Percentiles rank a stretch among this genome's conserved stretches.
These are phyloP conservation scores for Podospora pseudocomata DNA, from an alignment of 495 filamentous ascomycete species.

Conservation along the genomic window DNA sequence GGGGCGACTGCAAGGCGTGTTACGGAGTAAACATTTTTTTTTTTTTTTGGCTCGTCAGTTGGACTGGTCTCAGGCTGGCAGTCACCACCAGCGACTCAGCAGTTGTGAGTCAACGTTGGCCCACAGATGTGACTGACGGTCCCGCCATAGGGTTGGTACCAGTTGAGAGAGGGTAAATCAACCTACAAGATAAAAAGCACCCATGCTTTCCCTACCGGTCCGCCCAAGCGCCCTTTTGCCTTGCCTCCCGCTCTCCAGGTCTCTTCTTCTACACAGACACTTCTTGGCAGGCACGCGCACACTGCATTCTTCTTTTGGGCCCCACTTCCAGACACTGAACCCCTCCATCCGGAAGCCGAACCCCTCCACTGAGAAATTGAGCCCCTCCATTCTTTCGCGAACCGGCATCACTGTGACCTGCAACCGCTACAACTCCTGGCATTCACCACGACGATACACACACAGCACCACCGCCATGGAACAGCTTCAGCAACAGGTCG, in stretches of 20 bases:
- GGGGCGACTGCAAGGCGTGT: not conserved
- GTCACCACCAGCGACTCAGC: no score
- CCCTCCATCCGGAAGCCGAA: conserved; percentile 1
- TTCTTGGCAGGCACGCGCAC: conserved; percentile 17
- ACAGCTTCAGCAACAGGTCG: conserved; percentile 37
- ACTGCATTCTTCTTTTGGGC: conserved; percentile 18
- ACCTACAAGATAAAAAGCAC: not conserved
- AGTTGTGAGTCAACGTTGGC: not conserved
- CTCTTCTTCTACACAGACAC: conserved; percentile 15
- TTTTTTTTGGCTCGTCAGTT: not conserved
- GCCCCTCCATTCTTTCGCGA: conserved; percentile 8
- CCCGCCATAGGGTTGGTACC: not conserved
- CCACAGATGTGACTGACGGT: no score
- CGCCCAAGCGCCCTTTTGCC: conserved; percentile 9
- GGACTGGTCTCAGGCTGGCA: no score
- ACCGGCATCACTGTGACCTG: conserved; percentile 20
- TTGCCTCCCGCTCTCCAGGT: conserved; percentile 23
- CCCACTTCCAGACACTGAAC: conserved; percentile 12
- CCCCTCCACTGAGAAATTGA: conserved; percentile 2
- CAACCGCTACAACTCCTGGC: not conserved
- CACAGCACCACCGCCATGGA: conserved; percentile 24
- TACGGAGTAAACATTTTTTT: not conserved
- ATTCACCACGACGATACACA: not conserved
- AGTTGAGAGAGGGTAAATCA: not conserved
- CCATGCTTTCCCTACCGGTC: conserved; percentile 16